Percentiles rank a stretch among this genome's conserved stretches.
Evolutionary conservation across 805 yeast genomes (phyloP).

Genomic region (Cyberlindnera nakhonratchasimensis): DNA sequence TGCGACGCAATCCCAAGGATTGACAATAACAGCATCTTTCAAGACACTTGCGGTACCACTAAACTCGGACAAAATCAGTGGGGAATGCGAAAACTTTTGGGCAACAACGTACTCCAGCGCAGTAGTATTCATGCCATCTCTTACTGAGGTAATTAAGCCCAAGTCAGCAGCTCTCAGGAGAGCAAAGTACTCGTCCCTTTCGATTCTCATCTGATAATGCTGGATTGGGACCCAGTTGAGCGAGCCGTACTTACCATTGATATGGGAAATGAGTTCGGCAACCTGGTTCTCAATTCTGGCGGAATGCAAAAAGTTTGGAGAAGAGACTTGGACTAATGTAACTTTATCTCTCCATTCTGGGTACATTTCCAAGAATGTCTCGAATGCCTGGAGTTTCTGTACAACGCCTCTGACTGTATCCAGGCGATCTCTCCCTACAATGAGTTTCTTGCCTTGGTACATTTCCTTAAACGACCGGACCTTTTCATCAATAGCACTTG

Average conservation of each 20-base stretch:
- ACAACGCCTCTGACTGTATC: constrained; percentile 91
- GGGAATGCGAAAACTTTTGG: constrained; percentile 67
- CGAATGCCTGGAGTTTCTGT: constrained; percentile 90
- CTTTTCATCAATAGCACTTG: constrained; percentile 51
- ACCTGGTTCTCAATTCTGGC: constrained; percentile 75
- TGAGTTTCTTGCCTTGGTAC: constrained; percentile 65
- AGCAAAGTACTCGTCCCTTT: constrained; percentile 85
- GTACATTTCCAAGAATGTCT: constrained; percentile 79
- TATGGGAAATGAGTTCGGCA: constrained; percentile 73
- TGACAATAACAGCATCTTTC: constrained; percentile 74
- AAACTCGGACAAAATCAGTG: constrained; percentile 87
- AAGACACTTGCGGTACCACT: constrained; percentile 80
- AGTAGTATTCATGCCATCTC: constrained; percentile 97
- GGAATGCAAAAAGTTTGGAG: constrained; percentile 52
- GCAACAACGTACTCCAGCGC: constrained; percentile 89
- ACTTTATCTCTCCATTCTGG: constrained; percentile 91
- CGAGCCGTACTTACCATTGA: constrained; percentile 82
- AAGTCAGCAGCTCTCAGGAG: constrained; percentile 85
- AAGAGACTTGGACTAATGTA: constrained; percentile 86
- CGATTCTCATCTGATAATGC: constrained; percentile 88
- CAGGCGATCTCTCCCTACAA: constrained; percentile 91
- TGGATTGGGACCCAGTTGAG: constrained; percentile 84
- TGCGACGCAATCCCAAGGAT: constrained; percentile 97
- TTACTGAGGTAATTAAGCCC: constrained; percentile 81
- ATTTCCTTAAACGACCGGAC: constrained; percentile 60